Base-by-base conservation (phyloP, 2,329 filamentous ascomycete genomes). In the Trichoderma sp. region DNA sequence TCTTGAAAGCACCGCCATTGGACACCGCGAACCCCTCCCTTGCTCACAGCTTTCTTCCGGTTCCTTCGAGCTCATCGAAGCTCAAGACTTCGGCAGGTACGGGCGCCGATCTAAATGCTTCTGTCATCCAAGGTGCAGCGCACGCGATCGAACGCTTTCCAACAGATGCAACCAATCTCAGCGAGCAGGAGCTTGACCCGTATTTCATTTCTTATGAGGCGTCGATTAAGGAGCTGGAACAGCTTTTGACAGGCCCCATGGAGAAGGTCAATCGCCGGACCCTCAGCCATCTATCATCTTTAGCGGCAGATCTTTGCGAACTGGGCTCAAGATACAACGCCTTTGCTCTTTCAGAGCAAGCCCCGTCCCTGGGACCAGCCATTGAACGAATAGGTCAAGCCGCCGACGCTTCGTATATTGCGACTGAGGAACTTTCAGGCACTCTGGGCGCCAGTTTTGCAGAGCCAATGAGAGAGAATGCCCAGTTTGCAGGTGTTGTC, bases 391-490 rank as follows among this genome's bases (percentile, higher is more conserved):
- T 97, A 57, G 96, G 96, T 0, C 96, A 99, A 80, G 96, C 96
- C 2, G 93, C 95, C 10, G 96, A 99, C 78, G 92, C 93, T 11
- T 97, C 96, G 0, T 99, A 98, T 78, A 94, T 99, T 72, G 94
- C 93, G 11, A 98, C 95, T 0, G 93, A 97, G 75, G 96, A 99
- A 77, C 84, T 99, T 3, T 94, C 94, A 0, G 89, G 89, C 2
- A 91, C 92, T 0, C 83, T 99, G n/a, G 94, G 94, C 24, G 94
- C 95, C 40, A 96, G 89, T 73, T 99, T 99, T 77, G 94, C 96
- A 0, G 96, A 99, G 77, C 96, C 96, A 0, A 97, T 99, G 93
- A 89, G 96, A 68, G 96, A 99, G 81, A 97, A 94, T 75, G 94
- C 96, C 14, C 96, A 99, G 77, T 99, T 99, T 78, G 96, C 96